Evolutionary conservation across 208 protist genomes (phyloP).

Genomic region (Naegleria fowleri): DNA sequence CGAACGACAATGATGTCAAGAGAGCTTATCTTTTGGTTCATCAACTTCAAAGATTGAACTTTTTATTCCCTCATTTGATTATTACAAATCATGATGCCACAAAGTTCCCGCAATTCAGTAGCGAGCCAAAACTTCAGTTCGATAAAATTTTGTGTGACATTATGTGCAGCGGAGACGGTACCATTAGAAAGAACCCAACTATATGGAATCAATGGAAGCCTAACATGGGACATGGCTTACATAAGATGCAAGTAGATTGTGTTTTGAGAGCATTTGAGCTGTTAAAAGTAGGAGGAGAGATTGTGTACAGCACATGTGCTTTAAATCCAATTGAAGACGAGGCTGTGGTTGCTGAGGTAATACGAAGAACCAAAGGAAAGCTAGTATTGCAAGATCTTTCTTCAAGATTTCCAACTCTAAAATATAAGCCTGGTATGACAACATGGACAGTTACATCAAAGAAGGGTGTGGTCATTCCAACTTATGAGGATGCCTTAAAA

Average conservation of each 20-base stretch:
- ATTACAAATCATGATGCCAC: conserved; percentile 75
- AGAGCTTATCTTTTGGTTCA: conserved; percentile 40
- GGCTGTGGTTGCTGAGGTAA: conserved; percentile 78
- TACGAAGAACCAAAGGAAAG: conserved; percentile 64
- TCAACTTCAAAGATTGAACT: conserved; percentile 58
- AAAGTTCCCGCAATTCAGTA: conserved; percentile 20
- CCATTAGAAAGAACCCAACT: conserved; percentile 84
- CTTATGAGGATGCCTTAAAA: background rate
- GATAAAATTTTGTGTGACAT: conserved; percentile 87
- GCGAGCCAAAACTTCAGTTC: conserved; percentile 44
- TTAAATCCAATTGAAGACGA: conserved; percentile 93
- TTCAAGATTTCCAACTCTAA: conserved; percentile 61
- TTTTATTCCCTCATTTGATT: conserved; percentile 73
- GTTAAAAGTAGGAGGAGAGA: conserved; percentile 57
- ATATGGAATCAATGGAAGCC: conserved; percentile 80
- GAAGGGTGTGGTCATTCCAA: background rate
- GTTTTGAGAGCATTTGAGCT: conserved; percentile 16
- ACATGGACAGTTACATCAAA: conserved; percentile 66
- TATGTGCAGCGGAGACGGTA: conserved; percentile 90
- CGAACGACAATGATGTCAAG: conserved; percentile 41
- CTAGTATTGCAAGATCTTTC: conserved; percentile 78
- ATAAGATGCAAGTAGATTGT: conserved; percentile 62
- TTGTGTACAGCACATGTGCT: conserved; percentile 94
- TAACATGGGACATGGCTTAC: conserved; percentile 67
- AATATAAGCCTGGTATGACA: conserved; percentile 60